Evolutionary conservation across 2,329 filamentous ascomycete species (phyloP).

Genomic region (Aspergillus udagawae): DNA sequence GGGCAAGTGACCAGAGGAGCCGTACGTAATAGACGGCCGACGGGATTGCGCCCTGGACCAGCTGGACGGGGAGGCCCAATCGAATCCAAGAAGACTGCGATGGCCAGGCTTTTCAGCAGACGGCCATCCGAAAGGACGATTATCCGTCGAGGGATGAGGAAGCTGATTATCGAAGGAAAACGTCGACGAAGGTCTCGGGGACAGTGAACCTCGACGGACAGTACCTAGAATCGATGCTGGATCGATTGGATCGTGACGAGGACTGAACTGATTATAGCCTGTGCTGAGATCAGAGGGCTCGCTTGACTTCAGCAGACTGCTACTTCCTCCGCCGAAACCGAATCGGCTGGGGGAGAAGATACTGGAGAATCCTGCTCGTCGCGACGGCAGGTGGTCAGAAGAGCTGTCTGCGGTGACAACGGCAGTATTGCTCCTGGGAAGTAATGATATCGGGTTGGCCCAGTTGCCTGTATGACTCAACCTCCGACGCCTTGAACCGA

Average conservation of each 20-base stretch:
- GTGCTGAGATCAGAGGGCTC: conserved; percentile 33
- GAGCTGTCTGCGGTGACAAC: conserved; percentile 40
- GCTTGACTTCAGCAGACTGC: conserved; percentile 22
- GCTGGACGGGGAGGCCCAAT: conserved; percentile 52
- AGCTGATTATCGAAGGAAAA: conserved; percentile 56
- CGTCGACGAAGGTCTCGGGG: conserved; percentile 49
- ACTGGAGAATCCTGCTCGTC: conserved; percentile 39
- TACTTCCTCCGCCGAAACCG: conserved; percentile 30
- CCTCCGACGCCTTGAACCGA: conserved; percentile 49
- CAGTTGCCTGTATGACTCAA: conserved; percentile 56
- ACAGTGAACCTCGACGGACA: conserved; percentile 41
- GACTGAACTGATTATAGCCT: conserved; percentile 46
- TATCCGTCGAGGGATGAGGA: conserved; percentile 74
- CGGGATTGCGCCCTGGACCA: conserved; percentile 77
- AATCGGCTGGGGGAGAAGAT: conserved; percentile 42
- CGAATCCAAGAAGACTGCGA: conserved; percentile 49
- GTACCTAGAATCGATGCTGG: conserved; percentile 41
- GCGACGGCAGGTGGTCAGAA: conserved; percentile 37
- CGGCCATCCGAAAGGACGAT: conserved; percentile 68
- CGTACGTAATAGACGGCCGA: conserved; percentile 73
- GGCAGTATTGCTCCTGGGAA: conserved; percentile 43
- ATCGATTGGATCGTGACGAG: conserved; percentile 45
- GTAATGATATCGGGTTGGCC: conserved; percentile 48
- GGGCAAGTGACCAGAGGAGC: conserved; percentile 63
- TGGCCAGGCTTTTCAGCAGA: conserved; percentile 52